These are phyloP conservation scores for Naganishia randhawae DNA, from an alignment of 768 basidiomycete species.

Conservation along the genomic window DNA sequence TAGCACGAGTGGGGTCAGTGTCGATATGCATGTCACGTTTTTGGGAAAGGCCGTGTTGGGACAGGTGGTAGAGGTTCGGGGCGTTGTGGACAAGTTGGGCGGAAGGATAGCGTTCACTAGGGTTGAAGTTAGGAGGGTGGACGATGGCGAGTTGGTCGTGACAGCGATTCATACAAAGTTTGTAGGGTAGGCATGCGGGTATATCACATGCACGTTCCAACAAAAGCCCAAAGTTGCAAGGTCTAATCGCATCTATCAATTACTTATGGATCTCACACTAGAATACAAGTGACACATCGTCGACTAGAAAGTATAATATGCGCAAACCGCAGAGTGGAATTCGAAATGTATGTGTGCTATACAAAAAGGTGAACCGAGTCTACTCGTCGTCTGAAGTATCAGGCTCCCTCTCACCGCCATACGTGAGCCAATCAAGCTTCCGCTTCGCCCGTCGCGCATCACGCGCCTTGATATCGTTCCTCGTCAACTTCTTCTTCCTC, in stretches of 20 bases:
- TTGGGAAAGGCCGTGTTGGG: conserved; percentile 22
- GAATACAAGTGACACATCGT: background rate
- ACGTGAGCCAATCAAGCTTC: conserved; percentile 76
- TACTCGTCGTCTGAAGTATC: too few relatives aligned
- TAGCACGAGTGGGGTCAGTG: conserved; percentile 19
- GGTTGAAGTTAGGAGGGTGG: conserved; percentile 22
- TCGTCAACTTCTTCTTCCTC: conserved; percentile 71
- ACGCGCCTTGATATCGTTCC: conserved; percentile 68
- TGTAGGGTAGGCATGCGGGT: conserved; percentile 16
- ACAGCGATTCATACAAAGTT: conserved; percentile 30
- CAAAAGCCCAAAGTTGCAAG: too few relatives aligned
- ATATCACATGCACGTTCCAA: too few relatives aligned
- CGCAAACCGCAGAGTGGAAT: too few relatives aligned
- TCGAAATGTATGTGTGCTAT: too few relatives aligned
- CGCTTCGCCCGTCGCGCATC: conserved; percentile 78
- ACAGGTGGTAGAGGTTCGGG: conserved; percentile 17
- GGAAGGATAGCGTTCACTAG: conserved; percentile 27
- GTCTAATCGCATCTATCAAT: conserved; percentile 7
- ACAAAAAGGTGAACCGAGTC: too few relatives aligned
- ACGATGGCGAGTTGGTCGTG: conserved; percentile 15
- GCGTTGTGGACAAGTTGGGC: conserved; percentile 24
- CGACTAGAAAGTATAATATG: too few relatives aligned
- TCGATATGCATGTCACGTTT: conserved; percentile 32
- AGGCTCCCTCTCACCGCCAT: conserved; percentile 58
- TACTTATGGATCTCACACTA: background rate